phyloP scores from a whole-genome alignment of 2,329 filamentous ascomycete genomes.

The Diaporthe vexans region DNA sequence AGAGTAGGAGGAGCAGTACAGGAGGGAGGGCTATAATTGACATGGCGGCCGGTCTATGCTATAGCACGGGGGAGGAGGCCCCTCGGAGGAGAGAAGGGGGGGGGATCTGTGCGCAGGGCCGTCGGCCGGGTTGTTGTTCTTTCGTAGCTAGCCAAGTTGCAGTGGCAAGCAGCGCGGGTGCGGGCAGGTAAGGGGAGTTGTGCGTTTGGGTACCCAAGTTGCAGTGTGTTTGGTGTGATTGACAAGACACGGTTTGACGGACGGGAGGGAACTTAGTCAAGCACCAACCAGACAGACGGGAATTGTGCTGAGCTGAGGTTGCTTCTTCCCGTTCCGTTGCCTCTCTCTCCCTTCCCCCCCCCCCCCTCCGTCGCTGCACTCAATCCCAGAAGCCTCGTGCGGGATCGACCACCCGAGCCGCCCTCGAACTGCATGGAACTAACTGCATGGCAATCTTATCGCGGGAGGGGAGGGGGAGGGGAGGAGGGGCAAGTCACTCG shows the following conservation, averaged over 20 bases:
- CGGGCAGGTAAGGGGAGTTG: conserved; percentile 29
- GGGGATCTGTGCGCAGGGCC: conserved; percentile 27
- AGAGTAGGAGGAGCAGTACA: neutral
- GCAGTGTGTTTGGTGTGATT: neutral
- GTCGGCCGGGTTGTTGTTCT: neutral
- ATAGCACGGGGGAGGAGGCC: neutral
- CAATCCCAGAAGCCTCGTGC: conserved; percentile 20
- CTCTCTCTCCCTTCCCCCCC: neutral
- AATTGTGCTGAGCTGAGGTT: neutral
- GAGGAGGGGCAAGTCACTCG: neutral
- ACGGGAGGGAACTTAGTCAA: neutral
- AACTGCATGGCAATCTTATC: conserved; percentile 17
- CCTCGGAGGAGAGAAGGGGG: neutral
- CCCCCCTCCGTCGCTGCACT: neutral
- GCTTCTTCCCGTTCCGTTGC: conserved; percentile 7
- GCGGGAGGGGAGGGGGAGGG: neutral
- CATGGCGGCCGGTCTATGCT: conserved; percentile 4
- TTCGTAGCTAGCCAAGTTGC: neutral
- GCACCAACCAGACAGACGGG: neutral
- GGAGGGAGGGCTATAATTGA: neutral
- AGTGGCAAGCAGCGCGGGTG: neutral
- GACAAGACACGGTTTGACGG: neutral
- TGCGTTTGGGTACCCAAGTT: no score
- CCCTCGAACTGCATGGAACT: neutral
- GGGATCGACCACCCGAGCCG: conserved; percentile 15